A percentile compares a stretch with the other conserved stretches of the same genome.
Evolutionary conservation across 257 asterid genomes (phyloP).

Genomic region (Thymus quinquecostatus): DNA sequence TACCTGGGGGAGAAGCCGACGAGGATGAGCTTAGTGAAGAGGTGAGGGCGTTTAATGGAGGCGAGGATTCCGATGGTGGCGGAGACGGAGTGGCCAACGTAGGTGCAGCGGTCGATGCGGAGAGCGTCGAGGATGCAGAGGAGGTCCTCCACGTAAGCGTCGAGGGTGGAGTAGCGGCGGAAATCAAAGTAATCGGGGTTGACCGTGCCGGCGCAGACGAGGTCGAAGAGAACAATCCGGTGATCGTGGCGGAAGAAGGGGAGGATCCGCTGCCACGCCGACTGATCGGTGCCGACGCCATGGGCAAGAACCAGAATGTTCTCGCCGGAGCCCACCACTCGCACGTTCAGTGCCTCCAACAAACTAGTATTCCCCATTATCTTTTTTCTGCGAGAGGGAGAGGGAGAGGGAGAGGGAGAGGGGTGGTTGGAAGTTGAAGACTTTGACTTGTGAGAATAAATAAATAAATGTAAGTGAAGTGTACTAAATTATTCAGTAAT

Average conservation of each 20-base stretch:
- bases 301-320: slow-evolving; percentile 71
- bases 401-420: no score
- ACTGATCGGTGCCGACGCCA: slow-evolving; percentile 92
- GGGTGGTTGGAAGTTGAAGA: no score
- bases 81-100: slow-evolving; percentile 94
- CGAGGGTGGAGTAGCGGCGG: slow-evolving; percentile 83
- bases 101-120: slow-evolving; percentile 64
- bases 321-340: slow-evolving; percentile 78
- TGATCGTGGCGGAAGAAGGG: slow-evolving; percentile 72
- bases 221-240: slow-evolving; percentile 72
- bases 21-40: slow-evolving; percentile 84
- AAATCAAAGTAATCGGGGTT: slow-evolving; percentile 91
- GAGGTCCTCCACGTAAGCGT: slow-evolving; percentile 86
- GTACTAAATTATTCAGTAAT: no score
- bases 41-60: slow-evolving; percentile 88
- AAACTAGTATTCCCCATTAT: slow-evolving; percentile 60
- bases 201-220: slow-evolving; percentile 96
- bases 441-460: no score
- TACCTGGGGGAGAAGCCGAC: slow-evolving; percentile 96
- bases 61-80: slow-evolving; percentile 94
- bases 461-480: no score
- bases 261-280: slow-evolving; percentile 88
- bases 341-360: slow-evolving; percentile 76
- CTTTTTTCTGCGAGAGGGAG: background rate
- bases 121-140: slow-evolving; percentile 71